Conservation (phyloP, 2,329 filamentous ascomycete genomes). For the Penicillium sp. region DNA sequence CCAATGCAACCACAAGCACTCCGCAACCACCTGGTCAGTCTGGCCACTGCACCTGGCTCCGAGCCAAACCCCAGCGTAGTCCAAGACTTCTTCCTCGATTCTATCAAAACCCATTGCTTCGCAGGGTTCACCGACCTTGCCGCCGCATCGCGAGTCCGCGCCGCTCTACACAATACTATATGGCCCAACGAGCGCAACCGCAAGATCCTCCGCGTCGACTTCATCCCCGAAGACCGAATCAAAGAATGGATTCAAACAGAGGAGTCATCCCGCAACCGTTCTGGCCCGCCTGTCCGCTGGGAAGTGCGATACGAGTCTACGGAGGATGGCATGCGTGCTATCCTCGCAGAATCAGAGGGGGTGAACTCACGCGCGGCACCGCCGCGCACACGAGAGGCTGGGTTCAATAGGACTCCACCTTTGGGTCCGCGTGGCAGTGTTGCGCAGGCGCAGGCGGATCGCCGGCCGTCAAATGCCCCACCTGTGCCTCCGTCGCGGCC, state of each 20-base stretch:
- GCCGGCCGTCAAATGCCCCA: conserved; percentile 27
- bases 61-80: conserved; percentile 59
- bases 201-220: conserved; percentile 85
- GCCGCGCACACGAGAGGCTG: conserved; percentile 27
- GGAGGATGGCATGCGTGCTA: conserved; percentile 57
- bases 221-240: conserved; percentile 75
- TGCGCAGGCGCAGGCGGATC: conserved; percentile 17
- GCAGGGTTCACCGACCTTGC: conserved; percentile 68
- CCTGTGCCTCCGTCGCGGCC: conserved; percentile 21
- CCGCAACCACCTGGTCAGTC: conserved; percentile 65
- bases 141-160: conserved; percentile 75
- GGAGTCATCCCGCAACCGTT: conserved; percentile 49
- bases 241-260: conserved; percentile 73
- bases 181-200: conserved; percentile 88
- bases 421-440: conserved; percentile 27
- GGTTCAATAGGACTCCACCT: conserved; percentile 32
- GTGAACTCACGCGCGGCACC: conserved; percentile 22
- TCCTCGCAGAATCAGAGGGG: conserved; percentile 53
- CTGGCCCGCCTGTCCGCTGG: conserved; percentile 57
- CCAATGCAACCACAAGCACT: conserved; percentile 72
- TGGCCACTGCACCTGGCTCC: conserved; percentile 63
- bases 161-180: conserved; percentile 71
- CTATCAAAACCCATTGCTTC: conserved; percentile 85
- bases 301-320: conserved; percentile 67
- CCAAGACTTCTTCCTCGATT: conserved; percentile 74